These are phyloP conservation scores for Inonotus obliquus DNA, from an alignment of 1,284 basidiomycete genomes.

Conservation along the genomic window DNA sequence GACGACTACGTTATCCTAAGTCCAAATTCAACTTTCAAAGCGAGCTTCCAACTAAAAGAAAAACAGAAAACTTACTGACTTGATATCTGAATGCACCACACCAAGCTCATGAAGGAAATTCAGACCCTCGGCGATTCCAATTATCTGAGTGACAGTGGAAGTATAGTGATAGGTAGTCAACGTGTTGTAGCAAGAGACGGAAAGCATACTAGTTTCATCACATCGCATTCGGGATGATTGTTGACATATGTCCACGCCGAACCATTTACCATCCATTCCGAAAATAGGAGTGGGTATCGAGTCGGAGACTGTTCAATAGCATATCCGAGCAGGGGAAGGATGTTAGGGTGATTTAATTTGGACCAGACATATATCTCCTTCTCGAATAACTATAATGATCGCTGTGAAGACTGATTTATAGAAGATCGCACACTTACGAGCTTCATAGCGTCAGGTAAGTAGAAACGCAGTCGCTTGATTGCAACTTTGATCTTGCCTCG, in stretches of 20 bases:
- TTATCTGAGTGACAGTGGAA: too few species aligned
- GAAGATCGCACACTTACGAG: neutral
- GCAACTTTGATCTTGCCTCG: constrained; percentile 3
- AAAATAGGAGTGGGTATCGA: neutral
- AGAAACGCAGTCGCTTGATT: constrained; percentile 5
- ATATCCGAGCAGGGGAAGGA: constrained; percentile 13
- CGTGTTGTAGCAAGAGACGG: neutral
- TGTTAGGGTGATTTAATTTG: constrained; percentile 9
- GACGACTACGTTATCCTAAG: constrained; percentile 7
- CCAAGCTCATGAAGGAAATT: neutral
- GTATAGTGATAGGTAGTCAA: too few species aligned
- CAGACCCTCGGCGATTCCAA: constrained; percentile 6
- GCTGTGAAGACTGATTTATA: neutral
- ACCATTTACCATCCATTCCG: constrained; percentile 14
- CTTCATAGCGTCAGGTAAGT: neutral
- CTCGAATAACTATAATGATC: constrained; percentile 1
- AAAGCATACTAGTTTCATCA: neutral
- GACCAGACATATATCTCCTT: constrained; percentile 15
- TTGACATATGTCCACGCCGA: neutral
- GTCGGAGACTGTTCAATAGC: neutral
- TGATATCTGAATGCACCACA: constrained; percentile 10
- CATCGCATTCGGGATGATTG: neutral
- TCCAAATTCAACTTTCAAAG: neutral
- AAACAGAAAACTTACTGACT: neutral
- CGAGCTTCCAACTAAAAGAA: neutral